phyloP scores from a whole-genome alignment of 169 alveolate species.

The Plasmodium vinckei region DNA sequence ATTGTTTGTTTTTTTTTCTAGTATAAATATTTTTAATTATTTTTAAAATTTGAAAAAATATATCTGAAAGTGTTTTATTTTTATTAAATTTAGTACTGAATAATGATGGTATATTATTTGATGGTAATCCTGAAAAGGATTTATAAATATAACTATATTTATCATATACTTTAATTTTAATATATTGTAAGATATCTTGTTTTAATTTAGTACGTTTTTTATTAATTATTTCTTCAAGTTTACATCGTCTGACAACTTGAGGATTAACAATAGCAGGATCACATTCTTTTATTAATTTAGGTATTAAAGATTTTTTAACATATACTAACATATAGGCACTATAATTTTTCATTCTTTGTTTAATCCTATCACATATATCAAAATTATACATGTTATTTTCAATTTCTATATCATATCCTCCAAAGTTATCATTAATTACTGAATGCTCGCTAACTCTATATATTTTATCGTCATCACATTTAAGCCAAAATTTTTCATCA shows the following conservation, averaged over 20 bases:
- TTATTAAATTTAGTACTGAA: constrained; percentile 77
- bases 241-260: constrained; percentile 83
- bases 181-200: constrained; percentile 81
- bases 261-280: constrained; percentile 86
- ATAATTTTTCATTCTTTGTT: constrained; percentile 84
- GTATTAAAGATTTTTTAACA: constrained; percentile 90
- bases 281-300: constrained; percentile 87
- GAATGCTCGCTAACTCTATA: constrained; percentile 89
- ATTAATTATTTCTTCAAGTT: constrained; percentile 80
- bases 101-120: constrained; percentile 78
- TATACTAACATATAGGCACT: constrained; percentile 96
- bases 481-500: constrained; percentile 89
- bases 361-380: constrained; percentile 70
- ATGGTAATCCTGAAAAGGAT: constrained; percentile 80
- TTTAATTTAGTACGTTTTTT: constrained; percentile 79
- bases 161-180: constrained; percentile 81
- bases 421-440: constrained; percentile 91
- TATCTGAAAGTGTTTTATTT: constrained; percentile 73
- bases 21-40: constrained; percentile 58
- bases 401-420: constrained; percentile 91
- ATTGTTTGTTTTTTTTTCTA: constrained; percentile 9
- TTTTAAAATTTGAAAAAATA: constrained; percentile 69
- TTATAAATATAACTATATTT: constrained; percentile 77
- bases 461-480: constrained; percentile 95
- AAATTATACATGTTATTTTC: constrained; percentile 72